Base-by-base conservation (phyloP, 2,329 filamentous ascomycete species). In the Penicillium hordei region DNA sequence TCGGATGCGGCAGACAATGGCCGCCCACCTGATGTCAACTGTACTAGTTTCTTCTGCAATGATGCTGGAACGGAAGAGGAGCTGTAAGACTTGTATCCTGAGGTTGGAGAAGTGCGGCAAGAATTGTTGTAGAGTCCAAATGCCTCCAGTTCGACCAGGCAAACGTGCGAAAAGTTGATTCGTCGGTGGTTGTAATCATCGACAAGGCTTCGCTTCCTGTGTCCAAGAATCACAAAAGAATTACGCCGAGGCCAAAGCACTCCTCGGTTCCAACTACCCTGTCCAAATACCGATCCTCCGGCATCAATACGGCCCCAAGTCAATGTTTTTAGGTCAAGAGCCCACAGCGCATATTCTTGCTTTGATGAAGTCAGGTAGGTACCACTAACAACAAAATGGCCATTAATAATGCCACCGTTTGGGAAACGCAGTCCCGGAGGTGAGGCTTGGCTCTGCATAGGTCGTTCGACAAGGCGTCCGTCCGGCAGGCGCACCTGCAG, bases 51-150 rank as follows among this genome's bases (percentile, higher is more conserved):
- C 38, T 72, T 67, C 67, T 88, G 60, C 81, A 80, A 27, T 75
- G 85, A 62, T 74, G 84, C 31, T 74, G 83, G 55, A 76, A 87
- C 70, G 80, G 89, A 27, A 79, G 91, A 78, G 75, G 83, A 89
- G 76, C 92, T 96, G 25, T 91, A 88, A 1, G 93, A 97, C 55
- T 89, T 82, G 72, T 94, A 97, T 10, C 87, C 89, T 0, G 92
- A 95, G 66, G 91, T 86, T 1, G 93, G 90, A 5, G 85, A 81
- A 0, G 83, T 86, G 71, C 88, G 89, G 62, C 93, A 86, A 12
- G 94, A 93, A 72, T 97, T 99, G 71, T 97, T 93, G 73, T 97
- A 97, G 43, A 99, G 87, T 1, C 94, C 94, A 78, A 97, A 99
- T 0, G 94, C 93, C 72, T 99, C 94, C 12, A 99, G 81, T 75